A percentile compares a stretch with the other conserved stretches of the same genome.
Conservation (phyloP, 257 asterid genomes). For the Solanum commersonii region DNA sequence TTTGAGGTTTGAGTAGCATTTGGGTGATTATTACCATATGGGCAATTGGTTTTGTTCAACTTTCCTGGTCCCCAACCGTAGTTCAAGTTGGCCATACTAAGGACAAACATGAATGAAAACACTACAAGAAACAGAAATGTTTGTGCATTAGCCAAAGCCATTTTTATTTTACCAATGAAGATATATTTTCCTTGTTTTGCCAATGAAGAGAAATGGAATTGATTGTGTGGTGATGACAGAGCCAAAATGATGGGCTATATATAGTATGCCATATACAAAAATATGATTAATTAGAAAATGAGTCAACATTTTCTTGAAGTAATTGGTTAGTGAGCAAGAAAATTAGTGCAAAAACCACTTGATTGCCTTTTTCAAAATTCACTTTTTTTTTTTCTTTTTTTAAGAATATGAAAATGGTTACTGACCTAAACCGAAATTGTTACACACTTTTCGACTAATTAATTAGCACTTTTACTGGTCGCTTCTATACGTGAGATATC, state of each 20-base stretch:
- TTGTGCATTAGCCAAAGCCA: constrained; percentile 13
- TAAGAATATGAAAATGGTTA: neutral
- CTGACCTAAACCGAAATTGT: neutral
- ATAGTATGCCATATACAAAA: neutral
- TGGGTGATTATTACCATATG: constrained; percentile 12
- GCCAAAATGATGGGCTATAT: neutral
- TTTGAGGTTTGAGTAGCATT: constrained; percentile 26
- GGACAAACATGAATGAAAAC: neutral
- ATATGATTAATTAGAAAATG: neutral
- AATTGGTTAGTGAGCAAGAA: constrained; percentile 2
- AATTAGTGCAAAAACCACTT: neutral
- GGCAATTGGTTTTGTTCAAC: constrained; percentile 12
- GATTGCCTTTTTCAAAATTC: neutral
- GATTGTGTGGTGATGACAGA: neutral
- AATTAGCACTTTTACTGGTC: neutral
- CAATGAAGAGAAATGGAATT: neutral
- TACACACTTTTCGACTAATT: neutral
- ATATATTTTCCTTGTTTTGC: neutral
- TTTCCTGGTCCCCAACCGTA: constrained; percentile 19
- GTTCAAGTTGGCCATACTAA: constrained; percentile 17
- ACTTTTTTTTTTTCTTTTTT: neutral
- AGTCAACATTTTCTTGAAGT: neutral
- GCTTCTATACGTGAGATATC: neutral
- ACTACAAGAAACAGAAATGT: constrained; percentile 2
- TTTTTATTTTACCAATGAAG: neutral